Evolutionary conservation across 257 asterid genomes (phyloP).

Genomic region (Oldenlandia corymbosa): DNA sequence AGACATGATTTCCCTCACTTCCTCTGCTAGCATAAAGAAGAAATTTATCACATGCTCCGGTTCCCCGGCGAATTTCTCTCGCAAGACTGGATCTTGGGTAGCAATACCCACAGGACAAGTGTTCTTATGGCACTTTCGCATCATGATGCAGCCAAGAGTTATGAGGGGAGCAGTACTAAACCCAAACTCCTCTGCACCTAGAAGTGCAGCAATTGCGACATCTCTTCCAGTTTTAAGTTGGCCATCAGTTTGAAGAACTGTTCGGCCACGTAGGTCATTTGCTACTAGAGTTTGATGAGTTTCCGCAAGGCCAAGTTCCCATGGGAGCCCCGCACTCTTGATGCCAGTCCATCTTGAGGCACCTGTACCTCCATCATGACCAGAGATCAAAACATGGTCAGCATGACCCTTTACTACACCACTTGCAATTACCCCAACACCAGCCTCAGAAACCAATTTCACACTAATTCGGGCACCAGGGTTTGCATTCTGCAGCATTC

Average conservation of each 20-base stretch:
- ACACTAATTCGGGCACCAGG: slow-evolving; percentile 97
- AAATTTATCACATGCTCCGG: slow-evolving; percentile 97
- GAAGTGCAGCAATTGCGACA: slow-evolving; percentile 95
- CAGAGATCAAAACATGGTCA: slow-evolving; percentile 92
- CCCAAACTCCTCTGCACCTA: slow-evolving; percentile 99
- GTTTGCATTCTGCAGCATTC: slow-evolving; percentile 66
- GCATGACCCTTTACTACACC: slow-evolving; percentile 99
- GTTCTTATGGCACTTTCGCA: slow-evolving; percentile 98
- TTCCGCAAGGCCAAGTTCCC: slow-evolving; percentile 99
- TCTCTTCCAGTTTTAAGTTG: slow-evolving; percentile 98
- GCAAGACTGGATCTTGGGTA: slow-evolving; percentile 93
- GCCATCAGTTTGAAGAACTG: slow-evolving; percentile 92
- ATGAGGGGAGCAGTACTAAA: slow-evolving; percentile 99
- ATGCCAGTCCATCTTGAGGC: slow-evolving; percentile 99
- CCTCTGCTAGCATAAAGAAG: slow-evolving; percentile 98
- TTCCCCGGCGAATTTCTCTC: slow-evolving; percentile 95
- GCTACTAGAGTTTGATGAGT: slow-evolving; percentile 99
- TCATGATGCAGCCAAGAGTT: slow-evolving; percentile 97
- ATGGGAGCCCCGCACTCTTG: slow-evolving; percentile 97
- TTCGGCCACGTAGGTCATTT: slow-evolving; percentile 96
- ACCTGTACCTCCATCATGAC: slow-evolving; percentile 99
- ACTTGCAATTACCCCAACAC: slow-evolving; percentile 97
- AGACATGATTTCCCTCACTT: slow-evolving; percentile 90
- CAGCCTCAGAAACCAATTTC: slow-evolving; percentile 98
- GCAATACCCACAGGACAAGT: slow-evolving; percentile 99